Conservation (phyloP, 2,329 filamentous ascomycete genomes). For the Aureobasidium sp. region DNA sequence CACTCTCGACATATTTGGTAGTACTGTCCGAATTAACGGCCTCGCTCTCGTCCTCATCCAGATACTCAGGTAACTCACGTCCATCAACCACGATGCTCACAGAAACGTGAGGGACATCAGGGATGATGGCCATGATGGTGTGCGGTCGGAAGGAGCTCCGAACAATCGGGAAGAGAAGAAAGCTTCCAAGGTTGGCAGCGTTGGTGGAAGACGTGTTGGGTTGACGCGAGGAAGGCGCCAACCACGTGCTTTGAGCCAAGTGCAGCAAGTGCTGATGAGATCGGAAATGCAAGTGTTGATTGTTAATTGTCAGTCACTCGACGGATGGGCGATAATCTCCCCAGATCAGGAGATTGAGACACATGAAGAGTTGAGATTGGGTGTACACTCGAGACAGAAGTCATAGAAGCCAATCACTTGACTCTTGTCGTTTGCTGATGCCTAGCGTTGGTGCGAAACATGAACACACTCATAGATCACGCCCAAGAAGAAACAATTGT, state of each 20-base stretch:
- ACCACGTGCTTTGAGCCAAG: not conserved
- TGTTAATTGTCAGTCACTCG: too few relatives aligned
- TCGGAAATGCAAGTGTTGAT: not conserved
- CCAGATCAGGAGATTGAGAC: too few relatives aligned
- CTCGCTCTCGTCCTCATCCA: conserved; percentile 17
- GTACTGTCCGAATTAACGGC: conserved; percentile 3
- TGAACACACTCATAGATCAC: too few relatives aligned
- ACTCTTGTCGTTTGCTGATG: too few relatives aligned
- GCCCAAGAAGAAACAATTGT: too few relatives aligned
- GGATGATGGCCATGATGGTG: conserved; percentile 21
- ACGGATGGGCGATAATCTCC: too few relatives aligned
- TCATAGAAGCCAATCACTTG: too few relatives aligned
- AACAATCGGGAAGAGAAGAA: not conserved
- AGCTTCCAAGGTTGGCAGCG: not conserved
- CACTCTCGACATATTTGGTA: conserved; percentile 23
- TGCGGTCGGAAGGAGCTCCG: not conserved
- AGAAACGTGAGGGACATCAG: conserved; percentile 20
- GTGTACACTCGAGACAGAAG: too few relatives aligned
- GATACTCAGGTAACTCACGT: conserved; percentile 21
- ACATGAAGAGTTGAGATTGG: too few relatives aligned
- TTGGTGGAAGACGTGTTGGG: not conserved
- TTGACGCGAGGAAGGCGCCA: not conserved
- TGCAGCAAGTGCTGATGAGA: not conserved
- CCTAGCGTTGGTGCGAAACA: too few relatives aligned
- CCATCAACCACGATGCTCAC: conserved; percentile 20